Base-by-base conservation (phyloP, 2,329 filamentous ascomycete genomes). In the Fusarium sarcochroum region DNA sequence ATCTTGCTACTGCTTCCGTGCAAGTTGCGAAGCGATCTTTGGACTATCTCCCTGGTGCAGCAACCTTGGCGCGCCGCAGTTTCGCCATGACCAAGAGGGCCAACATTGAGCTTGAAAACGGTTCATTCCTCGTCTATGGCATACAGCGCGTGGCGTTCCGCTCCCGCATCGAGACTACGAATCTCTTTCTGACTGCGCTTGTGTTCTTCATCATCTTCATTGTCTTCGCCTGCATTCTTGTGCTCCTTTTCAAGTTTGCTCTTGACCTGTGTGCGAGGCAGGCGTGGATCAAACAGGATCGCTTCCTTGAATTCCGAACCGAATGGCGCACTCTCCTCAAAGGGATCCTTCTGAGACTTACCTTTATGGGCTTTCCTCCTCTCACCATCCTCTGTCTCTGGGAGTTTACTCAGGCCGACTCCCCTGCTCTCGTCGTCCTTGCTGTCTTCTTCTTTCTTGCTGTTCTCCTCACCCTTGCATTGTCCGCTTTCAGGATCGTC, bases 71-170 rank as follows among this genome's bases (percentile, higher is more conserved):
- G 63, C 86, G 86, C 71, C 87, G 91, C 53, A 83, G 85, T 11
- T 76, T 84, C 14, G 80, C 83, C 63, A 82, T 86, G 73, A 80
- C 83, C 34, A 89, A 88, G 77, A 84, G 87, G 58, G 80, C 76
- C 66, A 87, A 87, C 71, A 82, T 86, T 66, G 82, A 83, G 73
- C 84, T 84, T n/a, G 80, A 79, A 21, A 85, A 83, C 23, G 87
- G 88, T 50, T 85, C 82, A 51, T 90, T 85, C 68, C 75, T 89
- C 54, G 90, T 98, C 44, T 90, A 87, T 63, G 95, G 95, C 68
- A 97, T 98, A 63, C 88, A 96, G 75, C 91, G 94, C 78, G 94
- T 97, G 40, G 94, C 93, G n/a, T 98, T 97, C 85, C 87, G 89
- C 67, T 91, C 93, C 41, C 84, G 85, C 50, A 97, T 98, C 65